Base-by-base conservation (phyloP, 208 protist species). In the Crithidia expoeki region DNA sequence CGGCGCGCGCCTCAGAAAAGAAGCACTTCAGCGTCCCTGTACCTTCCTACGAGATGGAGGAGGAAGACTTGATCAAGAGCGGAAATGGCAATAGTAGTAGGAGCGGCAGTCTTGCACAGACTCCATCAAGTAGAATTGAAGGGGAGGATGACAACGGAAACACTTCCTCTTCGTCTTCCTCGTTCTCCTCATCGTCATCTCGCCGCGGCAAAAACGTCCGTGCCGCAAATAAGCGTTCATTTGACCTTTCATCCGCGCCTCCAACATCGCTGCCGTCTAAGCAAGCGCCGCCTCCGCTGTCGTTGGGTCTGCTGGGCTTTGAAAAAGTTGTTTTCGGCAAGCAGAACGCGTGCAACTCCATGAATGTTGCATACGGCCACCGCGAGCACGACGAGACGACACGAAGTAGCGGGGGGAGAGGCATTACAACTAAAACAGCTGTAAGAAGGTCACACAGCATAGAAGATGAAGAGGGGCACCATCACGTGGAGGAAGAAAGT, bases 301-400 rank as follows among this genome's bases (percentile, higher is more conserved):
- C 27, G 59, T 32, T 65, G 19, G 59, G 59, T 2, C 44, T 65
- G 17, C 32, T 65, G 36, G 44, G 59, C 19, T 53, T 65, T 55
- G 59, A 65, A 40, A 65, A 1, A n/a, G 30, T 65, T 5, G 40
- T 38, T 7, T 65, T 63, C 23, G 58, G 58, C 40, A 63, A 51
- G 27, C 58, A 4, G 0, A 63, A 33, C 40, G 23, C 58, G 30
- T 63, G 51, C 40, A 27, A 17, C 7, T 11, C 30, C 21, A 19
- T 51, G 58, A 6, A 42, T 4, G n/a, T 17, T 2, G 16, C 30
- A 10, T 59, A 59, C 53, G 32, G 33, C 10, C 12, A 28, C 9
- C 11, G 7, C n/a, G 33, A 23, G n/a, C 12, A 44, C 19, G 32
- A 59, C 32, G 32, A 38, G 19, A n/a, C n/a, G 32, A 28, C 7